A percentile compares a stretch with the other conserved stretches of the same genome.
Conservation (phyloP, 805 yeast genomes). For the Starmerella apis region DNA sequence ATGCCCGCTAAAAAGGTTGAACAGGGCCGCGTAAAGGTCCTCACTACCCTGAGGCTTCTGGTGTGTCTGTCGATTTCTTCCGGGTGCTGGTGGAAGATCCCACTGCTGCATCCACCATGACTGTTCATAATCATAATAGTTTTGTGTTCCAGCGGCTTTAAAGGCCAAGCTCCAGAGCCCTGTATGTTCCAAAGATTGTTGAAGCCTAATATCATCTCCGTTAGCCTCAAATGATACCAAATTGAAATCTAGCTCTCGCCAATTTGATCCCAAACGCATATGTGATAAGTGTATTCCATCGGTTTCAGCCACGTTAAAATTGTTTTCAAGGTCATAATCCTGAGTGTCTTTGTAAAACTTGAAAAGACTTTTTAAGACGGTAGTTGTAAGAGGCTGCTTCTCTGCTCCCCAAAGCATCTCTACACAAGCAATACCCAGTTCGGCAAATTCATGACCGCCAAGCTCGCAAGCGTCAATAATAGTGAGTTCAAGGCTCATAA, state of each 20-base stretch:
- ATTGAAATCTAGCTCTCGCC: constrained; percentile 14
- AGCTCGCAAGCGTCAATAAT: neutral
- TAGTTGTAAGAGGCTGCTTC: neutral
- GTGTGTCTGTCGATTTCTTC: constrained; percentile 32
- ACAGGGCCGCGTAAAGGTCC: constrained; percentile 28
- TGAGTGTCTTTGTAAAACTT: neutral
- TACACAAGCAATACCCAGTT: constrained; percentile 6
- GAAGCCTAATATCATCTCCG: neutral
- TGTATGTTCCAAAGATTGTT: neutral
- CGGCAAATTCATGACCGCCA: neutral
- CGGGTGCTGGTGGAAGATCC: constrained; percentile 38
- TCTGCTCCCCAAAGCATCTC: constrained; percentile 3
- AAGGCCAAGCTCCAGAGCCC: constrained; percentile 21
- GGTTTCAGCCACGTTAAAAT: no score
- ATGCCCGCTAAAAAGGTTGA: constrained; percentile 3
- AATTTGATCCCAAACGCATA: neutral
- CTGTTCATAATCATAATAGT: constrained; percentile 24
- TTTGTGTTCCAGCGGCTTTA: neutral
- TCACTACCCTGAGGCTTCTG: neutral
- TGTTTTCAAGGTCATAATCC: neutral
- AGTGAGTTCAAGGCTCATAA: neutral
- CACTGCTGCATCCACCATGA: constrained; percentile 70
- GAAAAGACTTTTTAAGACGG: neutral
- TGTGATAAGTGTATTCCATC: neutral
- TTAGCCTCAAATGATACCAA: neutral